Evolutionary conservation across 768 basidiomycete genomes (phyloP).

Genomic region (Rhodocollybia butyracea): DNA sequence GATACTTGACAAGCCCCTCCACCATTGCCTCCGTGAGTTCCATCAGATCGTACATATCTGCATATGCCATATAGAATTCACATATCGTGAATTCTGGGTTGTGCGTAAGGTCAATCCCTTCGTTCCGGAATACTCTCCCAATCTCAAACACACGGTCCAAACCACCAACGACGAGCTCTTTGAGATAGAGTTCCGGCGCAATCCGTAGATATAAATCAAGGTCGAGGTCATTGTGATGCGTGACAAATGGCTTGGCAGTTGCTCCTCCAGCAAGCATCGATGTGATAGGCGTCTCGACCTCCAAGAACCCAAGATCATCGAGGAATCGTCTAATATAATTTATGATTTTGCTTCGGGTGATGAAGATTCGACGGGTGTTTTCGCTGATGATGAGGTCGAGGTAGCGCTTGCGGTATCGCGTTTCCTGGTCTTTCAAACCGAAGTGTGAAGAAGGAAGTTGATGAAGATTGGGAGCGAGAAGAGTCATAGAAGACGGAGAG

Average conservation of each 20-base stretch:
- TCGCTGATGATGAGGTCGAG: slow-evolving; percentile 96
- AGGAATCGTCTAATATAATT: slow-evolving; percentile 92
- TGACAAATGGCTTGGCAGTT: slow-evolving; percentile 97
- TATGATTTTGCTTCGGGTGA: slow-evolving; percentile 85
- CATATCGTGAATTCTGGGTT: slow-evolving; percentile 99
- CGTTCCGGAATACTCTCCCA: slow-evolving; percentile 96
- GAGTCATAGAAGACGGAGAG: slow-evolving; percentile 71
- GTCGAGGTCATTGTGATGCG: slow-evolving; percentile 97
- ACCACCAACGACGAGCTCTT: slow-evolving; percentile 95
- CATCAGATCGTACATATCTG: slow-evolving; percentile 99
- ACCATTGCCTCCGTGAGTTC: slow-evolving; percentile 91
- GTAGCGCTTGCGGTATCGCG: slow-evolving; percentile 97
- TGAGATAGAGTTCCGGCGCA: slow-evolving; percentile 97
- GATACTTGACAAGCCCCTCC: slow-evolving; percentile 84
- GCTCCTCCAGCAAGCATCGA: slow-evolving; percentile 96
- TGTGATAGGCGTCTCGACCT: slow-evolving; percentile 99
- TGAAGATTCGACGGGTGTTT: slow-evolving; percentile 83
- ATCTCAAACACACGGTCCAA: slow-evolving; percentile 98
- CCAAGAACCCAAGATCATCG: slow-evolving; percentile 90
- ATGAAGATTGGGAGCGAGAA: slow-evolving; percentile 95
- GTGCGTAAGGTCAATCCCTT: slow-evolving; percentile 97
- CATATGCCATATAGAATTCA: slow-evolving; percentile 99
- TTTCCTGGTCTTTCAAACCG: slow-evolving; percentile 96
- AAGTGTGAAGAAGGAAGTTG: slow-evolving; percentile 91
- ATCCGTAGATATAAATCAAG: slow-evolving; percentile 96